Base-by-base conservation (phyloP, 306 rosid species). In the Rubus parviflorus region DNA sequence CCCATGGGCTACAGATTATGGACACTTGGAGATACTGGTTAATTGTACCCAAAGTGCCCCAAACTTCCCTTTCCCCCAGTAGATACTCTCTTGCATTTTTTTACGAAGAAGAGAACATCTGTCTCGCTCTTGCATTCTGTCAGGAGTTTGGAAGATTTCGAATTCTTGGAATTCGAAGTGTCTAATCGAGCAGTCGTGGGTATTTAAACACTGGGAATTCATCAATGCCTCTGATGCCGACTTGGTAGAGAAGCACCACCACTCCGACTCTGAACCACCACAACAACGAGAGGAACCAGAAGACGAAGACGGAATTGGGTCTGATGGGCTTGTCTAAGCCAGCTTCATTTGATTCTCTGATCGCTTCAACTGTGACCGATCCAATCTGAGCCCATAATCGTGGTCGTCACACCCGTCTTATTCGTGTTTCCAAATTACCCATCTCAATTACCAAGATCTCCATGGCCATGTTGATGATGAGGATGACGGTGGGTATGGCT, bases 201-300 rank as follows among this genome's bases (percentile, higher is more conserved):
- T 40, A 81, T 90, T 1, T 82, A 88, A 88, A 1, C 85, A 84
- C 61, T 93, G 98, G 98, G 89, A 86, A 67, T 52, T 86, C 47
- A 65, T 86, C 49, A 57, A 83, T 64, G 64, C 77, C 45, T 80
- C 79, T 4, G 86, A 77, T 20, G 77, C 82, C 10, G 84, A 77
- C 77, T 82, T 74, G 1, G 88, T 38, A 12, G 47, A 45, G 22
- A 60, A 0, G 38, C 47, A 38, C 22, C 45, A 4, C 22, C 8
- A 35, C 22, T 23, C 8, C 15, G 0, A 51, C 61, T 41, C 62
- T 52, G 64, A 63, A n/a, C n/a, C n/a, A 45, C 16, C 65, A 3
- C 16, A 79, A 80, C 67, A n/a, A n/a, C n/a, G n/a, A n/a, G n/a
- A n/a, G n/a, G n/a, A n/a, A n/a, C n/a, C n/a, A n/a, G n/a, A n/a